A percentile compares a stretch with the other conserved stretches of the same genome.
phyloP scores from a whole-genome alignment of 192 early-diverging fungal species.

The Podila epicladia region DNA sequence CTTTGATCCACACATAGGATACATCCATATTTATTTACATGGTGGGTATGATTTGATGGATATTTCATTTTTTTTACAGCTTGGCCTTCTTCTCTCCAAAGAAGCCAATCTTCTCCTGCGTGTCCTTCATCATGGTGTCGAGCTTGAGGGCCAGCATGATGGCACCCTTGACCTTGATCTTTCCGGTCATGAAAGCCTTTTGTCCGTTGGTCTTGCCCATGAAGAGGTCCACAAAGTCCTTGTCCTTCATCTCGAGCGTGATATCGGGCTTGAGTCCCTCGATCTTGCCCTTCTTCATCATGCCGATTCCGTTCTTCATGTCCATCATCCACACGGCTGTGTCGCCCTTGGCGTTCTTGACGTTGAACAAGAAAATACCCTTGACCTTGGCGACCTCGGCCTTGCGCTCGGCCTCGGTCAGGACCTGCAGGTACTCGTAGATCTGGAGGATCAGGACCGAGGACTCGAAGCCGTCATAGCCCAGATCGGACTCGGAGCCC shows the following conservation, averaged over 20 bases:
- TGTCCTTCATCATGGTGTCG: conserved; percentile 68
- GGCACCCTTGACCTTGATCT: too few relatives aligned
- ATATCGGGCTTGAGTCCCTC: conserved; percentile 71
- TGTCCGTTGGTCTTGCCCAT: conserved; percentile 86
- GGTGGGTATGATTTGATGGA: too few relatives aligned
- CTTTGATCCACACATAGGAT: too few relatives aligned
- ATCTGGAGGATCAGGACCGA: conserved; percentile 17
- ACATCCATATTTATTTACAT: too few relatives aligned
- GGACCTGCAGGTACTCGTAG: conserved; percentile 11
- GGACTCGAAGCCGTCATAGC: conserved; percentile 16
- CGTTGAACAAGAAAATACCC: conserved; percentile 84
- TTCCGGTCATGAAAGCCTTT: conserved; percentile 90
- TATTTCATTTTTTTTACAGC: conserved; percentile 50
- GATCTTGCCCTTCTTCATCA: conserved; percentile 60
- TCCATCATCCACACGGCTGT: conserved; percentile 82
- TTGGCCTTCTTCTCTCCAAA: conserved; percentile 56
- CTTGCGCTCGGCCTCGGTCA: conserved; percentile 15
- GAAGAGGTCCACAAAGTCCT: conserved; percentile 84
- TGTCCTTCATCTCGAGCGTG: conserved; percentile 74
- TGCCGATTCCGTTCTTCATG: conserved; percentile 45
- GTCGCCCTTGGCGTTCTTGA: conserved; percentile 70
- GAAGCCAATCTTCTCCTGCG: conserved; percentile 29
- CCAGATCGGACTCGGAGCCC: conserved; percentile 6
- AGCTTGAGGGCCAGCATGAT: conserved; percentile 76
- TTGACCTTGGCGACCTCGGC: conserved; percentile 53